Evolutionary conservation across 306 rosid genomes (phyloP), one percentile per base, ranked within the genome.

Genomic region (Psophocarpus tetragonolobus): DNA sequence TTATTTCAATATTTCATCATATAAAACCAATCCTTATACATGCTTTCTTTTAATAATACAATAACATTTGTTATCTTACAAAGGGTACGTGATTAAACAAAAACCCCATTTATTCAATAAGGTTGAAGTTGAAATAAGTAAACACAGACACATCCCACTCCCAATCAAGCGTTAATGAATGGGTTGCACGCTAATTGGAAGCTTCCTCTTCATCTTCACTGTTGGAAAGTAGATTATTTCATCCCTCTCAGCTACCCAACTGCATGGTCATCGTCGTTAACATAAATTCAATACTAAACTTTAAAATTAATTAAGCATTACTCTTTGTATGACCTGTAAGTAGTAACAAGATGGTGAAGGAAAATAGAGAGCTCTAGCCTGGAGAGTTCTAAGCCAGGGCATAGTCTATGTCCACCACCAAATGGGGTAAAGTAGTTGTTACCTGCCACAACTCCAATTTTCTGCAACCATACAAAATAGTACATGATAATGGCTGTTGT

Each of bases 381-480:
- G 18, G 98, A 89, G 23, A 92, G 87, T 74, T 95, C 99, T 68
- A 90, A 75, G 23, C 99, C 99, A 26, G 99, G 99, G 57, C 99
- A 95, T 54, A 95, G 82, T 83, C 99, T 87, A 78, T 87, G 90
- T 71, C 99, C 99, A 18, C 97, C 97, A 2, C 99, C 99, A 73
- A 95, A 95, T 38, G 99, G 99, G 38, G 94, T 83, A 39, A 84
- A 92, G 62, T 51, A 73, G 23, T 62, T 88, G 65, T 83, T 89
- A 42, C 82, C 80, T 24, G 75, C 79, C 48, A 77, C 84, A 76
- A 77, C 74, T 82, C 76, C 84, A 56, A 70, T 75, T 66, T 83
- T 80, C 89, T 85, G 64, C 75, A 60, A 30, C n/a, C n/a, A n/a
- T n/a, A n/a, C 23, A 36, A 66, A 8, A 54, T 20, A 63, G 6